These are phyloP conservation scores for Diaporthe vexans DNA, from an alignment of 2,329 filamentous ascomycete genomes.

Conservation along the genomic window DNA sequence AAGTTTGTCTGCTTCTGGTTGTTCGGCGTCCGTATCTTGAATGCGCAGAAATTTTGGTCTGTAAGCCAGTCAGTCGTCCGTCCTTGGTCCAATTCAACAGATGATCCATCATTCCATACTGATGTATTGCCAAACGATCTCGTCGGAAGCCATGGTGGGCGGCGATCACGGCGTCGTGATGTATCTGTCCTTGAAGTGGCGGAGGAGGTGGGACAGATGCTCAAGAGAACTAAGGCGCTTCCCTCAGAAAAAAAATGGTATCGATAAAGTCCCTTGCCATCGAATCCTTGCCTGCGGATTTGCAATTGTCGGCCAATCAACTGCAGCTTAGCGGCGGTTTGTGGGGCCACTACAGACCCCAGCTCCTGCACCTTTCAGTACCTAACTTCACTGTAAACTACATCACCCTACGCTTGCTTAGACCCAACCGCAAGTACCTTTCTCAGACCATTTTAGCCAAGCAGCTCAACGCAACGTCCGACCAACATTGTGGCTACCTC, in stretches of 20 bases:
- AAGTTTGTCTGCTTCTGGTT: constrained; percentile 83
- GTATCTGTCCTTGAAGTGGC: constrained; percentile 5
- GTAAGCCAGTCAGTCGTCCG: constrained; percentile 1
- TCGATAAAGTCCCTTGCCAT: constrained; percentile 39
- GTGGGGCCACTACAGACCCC: not conserved
- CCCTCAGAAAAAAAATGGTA: constrained; percentile 40
- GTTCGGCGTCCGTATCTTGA: constrained; percentile 84
- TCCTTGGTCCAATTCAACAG: not conserved
- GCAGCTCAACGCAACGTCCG: not conserved
- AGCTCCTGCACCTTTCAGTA: not conserved
- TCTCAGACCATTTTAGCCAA: not conserved
- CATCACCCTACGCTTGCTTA: not conserved
- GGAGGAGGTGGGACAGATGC: constrained; percentile 38
- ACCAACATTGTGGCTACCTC: not conserved
- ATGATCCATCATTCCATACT: not conserved
- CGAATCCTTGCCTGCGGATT: constrained; percentile 40
- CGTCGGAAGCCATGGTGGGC: constrained; percentile 84
- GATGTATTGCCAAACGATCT: constrained; percentile 86
- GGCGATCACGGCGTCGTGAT: constrained; percentile 18
- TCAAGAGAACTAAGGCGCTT: constrained; percentile 7
- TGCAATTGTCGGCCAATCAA: constrained; percentile 29
- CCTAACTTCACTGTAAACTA: not conserved
- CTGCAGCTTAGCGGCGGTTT: not conserved
- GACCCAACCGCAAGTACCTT: not conserved
- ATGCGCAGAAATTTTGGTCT: constrained; percentile 87